phyloP scores from a whole-genome alignment of 2,329 filamentous ascomycete genomes.

The Cordyceps javanica region DNA sequence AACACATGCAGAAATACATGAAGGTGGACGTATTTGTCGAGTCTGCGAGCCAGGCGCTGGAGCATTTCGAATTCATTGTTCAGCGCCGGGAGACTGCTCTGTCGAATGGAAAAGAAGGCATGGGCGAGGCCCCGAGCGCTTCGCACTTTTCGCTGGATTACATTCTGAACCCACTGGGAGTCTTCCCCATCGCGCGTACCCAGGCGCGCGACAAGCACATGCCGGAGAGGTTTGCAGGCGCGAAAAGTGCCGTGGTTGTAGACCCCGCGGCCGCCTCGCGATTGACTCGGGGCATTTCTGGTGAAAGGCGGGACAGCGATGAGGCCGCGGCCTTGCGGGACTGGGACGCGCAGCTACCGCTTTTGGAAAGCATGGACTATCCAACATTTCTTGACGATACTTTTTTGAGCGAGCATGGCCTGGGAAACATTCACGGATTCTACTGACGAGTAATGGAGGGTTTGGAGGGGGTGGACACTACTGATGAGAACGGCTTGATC shows the following conservation, averaged over 20 bases:
- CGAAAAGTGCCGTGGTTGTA: neutral
- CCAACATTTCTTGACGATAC: conserved; percentile 10
- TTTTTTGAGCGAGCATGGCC: neutral
- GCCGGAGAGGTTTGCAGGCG: neutral
- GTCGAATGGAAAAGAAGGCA: neutral
- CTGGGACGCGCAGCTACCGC: conserved; percentile 6
- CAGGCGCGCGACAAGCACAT: conserved; percentile 8
- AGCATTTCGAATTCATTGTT: conserved; percentile 5
- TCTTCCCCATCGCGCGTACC: conserved; percentile 9
- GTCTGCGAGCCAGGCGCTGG: conserved; percentile 9
- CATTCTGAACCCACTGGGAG: conserved; percentile 10
- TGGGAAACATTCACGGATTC: neutral
- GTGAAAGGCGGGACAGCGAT: neutral
- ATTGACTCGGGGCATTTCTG: neutral
- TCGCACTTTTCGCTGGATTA: conserved; percentile 11
- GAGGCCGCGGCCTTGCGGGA: neutral
- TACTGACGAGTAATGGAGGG: neutral
- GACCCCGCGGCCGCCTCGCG: neutral
- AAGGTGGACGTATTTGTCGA: conserved; percentile 10
- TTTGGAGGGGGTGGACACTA: neutral
- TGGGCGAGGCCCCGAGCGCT: neutral
- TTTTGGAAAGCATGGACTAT: conserved; percentile 11
- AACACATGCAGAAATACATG: conserved; percentile 9
- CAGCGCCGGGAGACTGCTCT: neutral
- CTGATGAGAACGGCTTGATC: neutral